These are phyloP conservation scores for Saturnispora ahearnii DNA, from an alignment of 805 yeast species.

Conservation along the genomic window DNA sequence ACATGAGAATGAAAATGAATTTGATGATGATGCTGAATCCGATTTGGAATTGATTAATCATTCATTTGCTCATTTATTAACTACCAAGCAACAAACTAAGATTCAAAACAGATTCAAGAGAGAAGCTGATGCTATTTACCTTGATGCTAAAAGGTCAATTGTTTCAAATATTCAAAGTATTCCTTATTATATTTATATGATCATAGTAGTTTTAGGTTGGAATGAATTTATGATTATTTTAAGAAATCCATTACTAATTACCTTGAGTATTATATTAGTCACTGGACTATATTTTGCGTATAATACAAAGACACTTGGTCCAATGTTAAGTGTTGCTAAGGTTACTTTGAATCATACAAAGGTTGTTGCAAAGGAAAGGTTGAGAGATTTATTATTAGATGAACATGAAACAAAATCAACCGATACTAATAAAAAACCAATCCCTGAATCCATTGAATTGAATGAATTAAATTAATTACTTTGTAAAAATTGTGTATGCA, in stretches of 20 bases:
- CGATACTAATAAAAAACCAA: not conserved
- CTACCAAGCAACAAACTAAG: constrained; percentile 46
- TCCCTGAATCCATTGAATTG: constrained; percentile 12
- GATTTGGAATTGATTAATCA: constrained; percentile 32
- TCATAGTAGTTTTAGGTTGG: constrained; percentile 82
- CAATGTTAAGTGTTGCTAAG: constrained; percentile 52
- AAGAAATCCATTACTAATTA: constrained; percentile 76
- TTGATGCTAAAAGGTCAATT: constrained; percentile 85
- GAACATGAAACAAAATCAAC: constrained; percentile 23
- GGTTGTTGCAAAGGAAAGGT: constrained; percentile 47
- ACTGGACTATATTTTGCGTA: constrained; percentile 63
- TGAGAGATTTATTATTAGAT: constrained; percentile 51
- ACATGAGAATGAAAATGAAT: constrained; percentile 23
- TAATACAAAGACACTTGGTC: constrained; percentile 65
- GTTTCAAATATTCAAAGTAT: constrained; percentile 69
- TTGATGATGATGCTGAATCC: constrained; percentile 31
- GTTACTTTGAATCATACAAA: constrained; percentile 51
- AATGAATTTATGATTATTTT: constrained; percentile 86
- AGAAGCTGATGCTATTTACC: constrained; percentile 66
- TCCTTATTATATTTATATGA: constrained; percentile 71
- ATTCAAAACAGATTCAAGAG: constrained; percentile 55
- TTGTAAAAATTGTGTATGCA: not conserved
- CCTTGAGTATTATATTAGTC: constrained; percentile 45
- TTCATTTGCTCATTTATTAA: constrained; percentile 49
- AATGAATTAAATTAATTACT: constrained; percentile 4